Percentiles rank a stretch among this genome's conserved stretches.
These are phyloP conservation scores for Heterococcus sp. DNA, from an alignment of 108 stramenopile species.

Conservation along the genomic window DNA sequence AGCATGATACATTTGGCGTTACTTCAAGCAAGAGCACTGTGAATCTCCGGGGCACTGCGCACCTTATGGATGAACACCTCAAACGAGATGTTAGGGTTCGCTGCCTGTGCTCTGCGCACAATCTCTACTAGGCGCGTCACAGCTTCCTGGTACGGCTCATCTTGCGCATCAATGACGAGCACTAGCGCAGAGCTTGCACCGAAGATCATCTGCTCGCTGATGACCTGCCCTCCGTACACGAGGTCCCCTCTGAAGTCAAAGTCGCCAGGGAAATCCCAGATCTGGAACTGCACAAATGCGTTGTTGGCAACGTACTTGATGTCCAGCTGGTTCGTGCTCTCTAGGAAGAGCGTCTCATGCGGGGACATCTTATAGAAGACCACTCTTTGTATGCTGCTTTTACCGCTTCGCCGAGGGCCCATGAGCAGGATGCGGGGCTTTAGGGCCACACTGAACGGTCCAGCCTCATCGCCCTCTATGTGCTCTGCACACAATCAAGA, in stretches of 20 bases:
- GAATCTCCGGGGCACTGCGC: background rate
- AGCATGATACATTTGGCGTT: background rate
- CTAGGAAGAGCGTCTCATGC: conserved; percentile 96
- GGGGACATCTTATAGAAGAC: conserved; percentile 99
- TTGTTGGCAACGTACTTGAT: conserved; percentile 62
- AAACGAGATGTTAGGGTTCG: conserved; percentile 80
- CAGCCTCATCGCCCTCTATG: background rate
- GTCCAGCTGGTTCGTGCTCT: conserved; percentile 65
- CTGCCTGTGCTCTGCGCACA: conserved; percentile 70
- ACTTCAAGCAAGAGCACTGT: background rate
- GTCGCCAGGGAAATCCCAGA: conserved; percentile 98
- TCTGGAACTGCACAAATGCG: conserved; percentile 85
- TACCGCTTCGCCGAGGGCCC: conserved; percentile 76
- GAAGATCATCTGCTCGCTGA: conserved; percentile 31
- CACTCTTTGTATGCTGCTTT: conserved; percentile 70
- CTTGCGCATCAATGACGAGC: conserved; percentile 63
- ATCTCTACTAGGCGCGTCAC: conserved; percentile 72
- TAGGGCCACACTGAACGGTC: background rate
- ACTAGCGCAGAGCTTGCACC: conserved; percentile 47
- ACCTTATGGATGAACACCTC: conserved; percentile 99
- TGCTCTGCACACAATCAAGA: no score
- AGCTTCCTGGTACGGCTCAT: conserved; percentile 53
- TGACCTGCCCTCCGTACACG: conserved; percentile 10
- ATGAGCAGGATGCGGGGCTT: conserved; percentile 85
- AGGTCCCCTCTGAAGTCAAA: conserved; percentile 5